phyloP scores from a whole-genome alignment of 2,329 filamentous ascomycete species.

The Nemania diffusa region DNA sequence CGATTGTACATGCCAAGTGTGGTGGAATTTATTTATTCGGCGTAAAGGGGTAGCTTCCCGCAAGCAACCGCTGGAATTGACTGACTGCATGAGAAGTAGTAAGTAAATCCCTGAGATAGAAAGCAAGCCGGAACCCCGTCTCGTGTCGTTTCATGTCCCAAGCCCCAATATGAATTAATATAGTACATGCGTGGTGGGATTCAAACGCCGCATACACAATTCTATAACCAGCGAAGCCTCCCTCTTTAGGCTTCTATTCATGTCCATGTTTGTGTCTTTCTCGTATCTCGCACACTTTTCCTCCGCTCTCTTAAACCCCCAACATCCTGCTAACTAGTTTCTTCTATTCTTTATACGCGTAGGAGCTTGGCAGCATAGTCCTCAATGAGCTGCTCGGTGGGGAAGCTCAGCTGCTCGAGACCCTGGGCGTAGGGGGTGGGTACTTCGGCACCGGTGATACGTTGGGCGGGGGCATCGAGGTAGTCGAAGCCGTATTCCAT shows the following conservation, averaged over 20 bases:
- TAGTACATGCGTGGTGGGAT: slow-evolving; percentile 36
- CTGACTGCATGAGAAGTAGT: not conserved
- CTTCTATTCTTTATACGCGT: slow-evolving; percentile 44
- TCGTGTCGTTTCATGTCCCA: slow-evolving; percentile 12
- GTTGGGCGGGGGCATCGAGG: slow-evolving; percentile 90
- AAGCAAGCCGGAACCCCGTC: slow-evolving; percentile 13
- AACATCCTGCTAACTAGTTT: not conserved
- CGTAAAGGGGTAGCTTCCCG: not conserved
- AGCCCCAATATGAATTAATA: slow-evolving; percentile 34
- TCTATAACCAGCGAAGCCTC: slow-evolving; percentile 35
- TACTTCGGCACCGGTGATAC: slow-evolving; percentile 96
- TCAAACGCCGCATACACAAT: slow-evolving; percentile 37
- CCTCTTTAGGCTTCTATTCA: slow-evolving; percentile 10
- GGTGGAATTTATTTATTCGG: not conserved
- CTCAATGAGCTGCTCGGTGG: slow-evolving; percentile 87
- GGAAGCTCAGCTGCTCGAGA: slow-evolving; percentile 96
- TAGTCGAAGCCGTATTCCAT: slow-evolving; percentile 99
- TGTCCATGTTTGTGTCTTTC: slow-evolving; percentile 2
- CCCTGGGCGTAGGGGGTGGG: slow-evolving; percentile 94
- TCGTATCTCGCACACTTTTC: slow-evolving; percentile 25
- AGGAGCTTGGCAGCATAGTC: slow-evolving; percentile 90
- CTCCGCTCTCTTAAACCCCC: slow-evolving; percentile 1
- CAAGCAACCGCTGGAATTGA: not conserved
- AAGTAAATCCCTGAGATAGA: slow-evolving; percentile 14
- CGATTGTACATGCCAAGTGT: no score